A percentile compares a stretch with the other conserved stretches of the same genome.
These are phyloP conservation scores for Ganoderma sinense DNA, from an alignment of 1,284 basidiomycete genomes.

Conservation along the genomic window DNA sequence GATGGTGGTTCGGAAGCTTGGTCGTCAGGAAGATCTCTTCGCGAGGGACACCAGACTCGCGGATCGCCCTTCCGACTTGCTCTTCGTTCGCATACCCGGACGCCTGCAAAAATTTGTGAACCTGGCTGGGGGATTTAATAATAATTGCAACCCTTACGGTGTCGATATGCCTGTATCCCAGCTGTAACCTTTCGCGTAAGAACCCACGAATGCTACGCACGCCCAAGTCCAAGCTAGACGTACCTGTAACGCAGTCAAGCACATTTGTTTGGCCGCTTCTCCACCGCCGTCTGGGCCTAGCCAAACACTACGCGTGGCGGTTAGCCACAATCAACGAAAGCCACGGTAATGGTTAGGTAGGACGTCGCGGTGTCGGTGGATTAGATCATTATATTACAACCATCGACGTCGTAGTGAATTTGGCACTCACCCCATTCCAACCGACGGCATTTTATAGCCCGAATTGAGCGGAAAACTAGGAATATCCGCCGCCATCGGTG, in stretches of 20 bases:
- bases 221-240: neutral
- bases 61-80: constrained; percentile 51
- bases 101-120: constrained; percentile 23
- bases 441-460: constrained; percentile 30
- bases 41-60: constrained; percentile 48
- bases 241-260: constrained; percentile 33
- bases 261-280: constrained; percentile 32
- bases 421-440: constrained; percentile 34
- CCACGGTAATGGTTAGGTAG: no score
- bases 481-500: constrained; percentile 24
- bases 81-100: constrained; percentile 45
- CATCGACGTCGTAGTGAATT: no score
- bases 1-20: constrained; percentile 51
- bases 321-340: neutral
- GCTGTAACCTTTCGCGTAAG: constrained; percentile 8
- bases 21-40: constrained; percentile 53
- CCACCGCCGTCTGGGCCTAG: constrained; percentile 33
- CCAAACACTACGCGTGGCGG: constrained; percentile 28
- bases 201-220: neutral
- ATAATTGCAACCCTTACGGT: constrained; percentile 20
- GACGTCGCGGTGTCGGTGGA: no score
- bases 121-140: no score
- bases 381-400: no score
- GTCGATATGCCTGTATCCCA: constrained; percentile 35
- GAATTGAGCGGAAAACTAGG: constrained; percentile 28